A percentile compares a stretch with the other conserved stretches of the same genome.
These are phyloP conservation scores for Coemansia sp. DNA, from an alignment of 192 early-diverging fungal genomes.

Conservation along the genomic window DNA sequence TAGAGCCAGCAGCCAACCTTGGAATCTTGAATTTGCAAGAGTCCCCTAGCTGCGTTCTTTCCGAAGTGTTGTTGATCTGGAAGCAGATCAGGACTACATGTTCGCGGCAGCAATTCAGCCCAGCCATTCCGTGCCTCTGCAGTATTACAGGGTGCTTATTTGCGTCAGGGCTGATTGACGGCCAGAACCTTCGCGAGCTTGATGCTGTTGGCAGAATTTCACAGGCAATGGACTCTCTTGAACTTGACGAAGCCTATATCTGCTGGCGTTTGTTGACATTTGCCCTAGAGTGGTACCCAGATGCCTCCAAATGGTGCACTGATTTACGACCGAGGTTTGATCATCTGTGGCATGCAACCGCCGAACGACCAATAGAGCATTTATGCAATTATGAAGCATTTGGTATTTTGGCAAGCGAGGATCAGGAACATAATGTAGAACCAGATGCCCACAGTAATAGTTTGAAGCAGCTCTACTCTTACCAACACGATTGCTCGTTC, in stretches of 20 bases:
- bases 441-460: not conserved
- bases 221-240: constrained; percentile 17
- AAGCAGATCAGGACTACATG: constrained; percentile 15
- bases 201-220: constrained; percentile 6
- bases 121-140: constrained; percentile 14
- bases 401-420: not conserved
- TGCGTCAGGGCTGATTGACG: constrained; percentile 15
- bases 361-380: constrained; percentile 4
- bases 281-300: constrained; percentile 4
- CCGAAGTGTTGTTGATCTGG: constrained; percentile 17
- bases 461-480: constrained; percentile 4
- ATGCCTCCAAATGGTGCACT: constrained; percentile 9
- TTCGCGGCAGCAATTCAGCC: constrained; percentile 21
- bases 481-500: not conserved
- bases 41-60: not conserved
- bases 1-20: constrained; percentile 8
- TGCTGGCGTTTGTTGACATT: constrained; percentile 29
- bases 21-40: constrained; percentile 10
- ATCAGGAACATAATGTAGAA: not conserved
- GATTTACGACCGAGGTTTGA: constrained; percentile 2
- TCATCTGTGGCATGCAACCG: constrained; percentile 2
- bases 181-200: constrained; percentile 8
- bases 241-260: constrained; percentile 34
- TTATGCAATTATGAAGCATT: constrained; percentile 6
- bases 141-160: constrained; percentile 19